Base-by-base conservation (phyloP, 352 stramenopile genomes). In the Globisporangium takayamanum region DNA sequence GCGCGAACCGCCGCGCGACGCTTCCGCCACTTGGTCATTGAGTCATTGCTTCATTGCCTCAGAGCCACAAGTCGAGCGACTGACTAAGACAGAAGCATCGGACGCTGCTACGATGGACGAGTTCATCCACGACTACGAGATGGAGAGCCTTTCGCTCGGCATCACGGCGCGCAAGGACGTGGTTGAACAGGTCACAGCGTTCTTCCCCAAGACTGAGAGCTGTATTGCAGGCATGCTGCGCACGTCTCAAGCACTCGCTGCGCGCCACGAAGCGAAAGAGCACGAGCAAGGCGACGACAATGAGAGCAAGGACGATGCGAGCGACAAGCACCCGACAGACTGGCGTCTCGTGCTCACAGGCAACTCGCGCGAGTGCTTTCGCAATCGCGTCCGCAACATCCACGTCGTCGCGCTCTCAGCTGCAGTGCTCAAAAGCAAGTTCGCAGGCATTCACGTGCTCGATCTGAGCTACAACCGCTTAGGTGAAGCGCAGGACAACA, bases 111-210 rank as follows among this genome's bases (percentile, higher is more conserved):
- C 6, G 25, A 87, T 89, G 74, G 73, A 84, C 55, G 79, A 87
- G 63, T 89, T 89, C 55, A 42, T 83, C 47, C 79, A 89, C 62
- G 59, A 67, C 54, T 89, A 89, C 59, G 79, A 89, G 72, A 89
- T 89, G 79, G 79, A 89, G 70, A 89, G 79, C 30, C 60, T 89
- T 39, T 67, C 80, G 60, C 64, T 87, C 30, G 79, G 79, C 46
- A 78, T 87, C 60, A 89, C 73, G 30, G 76, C 79, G 14, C 67
- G 79, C 20, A 74, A 72, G 46, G 79, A 89, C 47, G 70, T 89
- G 54, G 68, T 75, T 7, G 64, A 67, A 30, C 67, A 79, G 50
- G 67, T 89, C 60, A 53, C 57, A 30, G 53, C 73, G 10, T 78
- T 84, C 57, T 84, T 85, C 64, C 64, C 72, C 3, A 62, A 64